phyloP scores from a whole-genome alignment of 1,284 basidiomycete species.

The Microbotryum silenes-acaulis region DNA sequence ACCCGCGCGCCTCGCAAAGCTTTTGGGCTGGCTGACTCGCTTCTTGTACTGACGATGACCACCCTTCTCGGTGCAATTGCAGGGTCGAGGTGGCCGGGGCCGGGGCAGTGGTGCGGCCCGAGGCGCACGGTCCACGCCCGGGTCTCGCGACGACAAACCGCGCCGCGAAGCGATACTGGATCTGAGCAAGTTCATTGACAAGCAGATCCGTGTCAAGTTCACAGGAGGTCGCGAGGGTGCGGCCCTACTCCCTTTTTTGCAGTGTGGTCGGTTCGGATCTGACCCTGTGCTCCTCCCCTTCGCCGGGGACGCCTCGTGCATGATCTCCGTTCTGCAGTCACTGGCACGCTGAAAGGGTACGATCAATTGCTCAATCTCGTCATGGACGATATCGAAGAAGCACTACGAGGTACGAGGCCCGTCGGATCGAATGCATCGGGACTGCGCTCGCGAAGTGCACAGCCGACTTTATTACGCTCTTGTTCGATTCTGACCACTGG shows the following conservation, averaged over 20 bases:
- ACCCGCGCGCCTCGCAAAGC: too few relatives aligned
- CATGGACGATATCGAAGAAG: constrained; percentile 78
- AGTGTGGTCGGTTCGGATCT: neutral
- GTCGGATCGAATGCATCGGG: neutral
- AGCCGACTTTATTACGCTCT: constrained; percentile 1
- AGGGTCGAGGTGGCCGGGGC: constrained; percentile 37
- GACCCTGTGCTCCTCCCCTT: neutral
- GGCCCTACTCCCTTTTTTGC: constrained; percentile 20
- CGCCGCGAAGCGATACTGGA: constrained; percentile 94
- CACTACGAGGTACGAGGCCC: constrained; percentile 52
- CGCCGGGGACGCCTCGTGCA: constrained; percentile 1
- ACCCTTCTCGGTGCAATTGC: too few relatives aligned
- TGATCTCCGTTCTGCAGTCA: constrained; percentile 53
- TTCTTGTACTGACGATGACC: constrained; percentile 13
- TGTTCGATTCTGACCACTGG: neutral
- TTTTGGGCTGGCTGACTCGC: too few relatives aligned
- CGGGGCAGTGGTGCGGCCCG: constrained; percentile 25
- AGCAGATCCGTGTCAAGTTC: constrained; percentile 90
- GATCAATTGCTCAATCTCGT: constrained; percentile 96
- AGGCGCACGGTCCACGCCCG: constrained; percentile 13
- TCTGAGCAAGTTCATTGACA: constrained; percentile 86
- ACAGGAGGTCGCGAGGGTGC: constrained; percentile 89
- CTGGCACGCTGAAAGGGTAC: constrained; percentile 85
- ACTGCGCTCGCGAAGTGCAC: constrained; percentile 9
- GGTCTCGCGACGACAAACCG: constrained; percentile 57